Evolutionary conservation across 306 rosid genomes (phyloP), one percentile per base, ranked within the genome.

Genomic region (Cucurbita ficifolia): DNA sequence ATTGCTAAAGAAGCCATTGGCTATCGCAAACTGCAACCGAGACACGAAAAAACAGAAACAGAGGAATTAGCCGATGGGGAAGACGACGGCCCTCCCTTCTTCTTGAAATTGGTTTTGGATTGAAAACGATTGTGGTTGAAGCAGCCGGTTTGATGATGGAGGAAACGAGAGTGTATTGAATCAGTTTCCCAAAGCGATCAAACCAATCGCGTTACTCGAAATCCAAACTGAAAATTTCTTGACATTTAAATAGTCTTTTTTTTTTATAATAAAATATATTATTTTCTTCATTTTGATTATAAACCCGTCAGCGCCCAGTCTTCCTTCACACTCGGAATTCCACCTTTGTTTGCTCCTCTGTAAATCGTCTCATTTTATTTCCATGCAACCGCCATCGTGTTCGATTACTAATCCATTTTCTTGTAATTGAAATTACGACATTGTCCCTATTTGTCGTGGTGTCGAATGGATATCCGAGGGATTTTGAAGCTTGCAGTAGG

Each of bases 121-220:
- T 5, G 70, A 63, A 63, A 19, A 19, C 17, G 50, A 63, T 63
- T 39, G 33, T 5, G 50, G 18, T 63, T 38, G 70, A 61, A 36
- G 13, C 12, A 17, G 70, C 17, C 49, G 69, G 49, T 12, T 24
- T 18, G 51, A 22, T 10, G 16, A 22, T 18, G 70, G 70, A 40
- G 16, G 70, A 21, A 67, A 67, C 73, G 73, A 67, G 73, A 67
- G 16, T 67, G 72, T 53, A 19, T 59, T 33, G 14, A 33, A 59
- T 59, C 5, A 6, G 10, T 6, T 33, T 60, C 12, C 6, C 12
- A 60, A 39, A 39, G 4, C 29, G 50, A 38, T 17, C 11, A 43
- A 6, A 21, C 73, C 73, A 67, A 67, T 67, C 72, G 39, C 54
- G 72, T 12, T 10, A 67, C 72, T 67, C 72, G 55, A 67, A 67